Percentiles rank a stretch among this genome's conserved stretches.
Conservation (phyloP, 2,329 filamentous ascomycete genomes). For the Pseudocercospora ulei region DNA sequence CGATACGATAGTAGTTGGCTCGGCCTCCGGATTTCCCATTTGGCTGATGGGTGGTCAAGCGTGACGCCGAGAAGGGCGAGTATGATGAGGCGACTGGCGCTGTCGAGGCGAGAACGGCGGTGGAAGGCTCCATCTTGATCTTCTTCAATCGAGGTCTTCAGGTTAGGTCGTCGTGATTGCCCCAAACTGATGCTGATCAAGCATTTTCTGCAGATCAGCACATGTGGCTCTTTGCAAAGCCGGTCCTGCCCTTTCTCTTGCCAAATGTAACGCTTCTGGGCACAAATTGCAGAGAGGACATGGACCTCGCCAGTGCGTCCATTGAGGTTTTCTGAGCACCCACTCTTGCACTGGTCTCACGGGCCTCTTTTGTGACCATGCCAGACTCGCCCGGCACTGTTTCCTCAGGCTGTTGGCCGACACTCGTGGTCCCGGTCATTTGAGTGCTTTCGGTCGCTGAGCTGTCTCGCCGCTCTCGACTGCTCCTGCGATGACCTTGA, state of each 20-base stretch:
- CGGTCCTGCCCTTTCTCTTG: constrained; percentile 22
- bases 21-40: constrained; percentile 25
- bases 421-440: constrained; percentile 22
- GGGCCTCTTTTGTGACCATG: neutral
- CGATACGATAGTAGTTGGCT: constrained; percentile 27
- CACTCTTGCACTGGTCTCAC: too few species aligned
- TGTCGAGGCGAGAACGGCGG: constrained; percentile 1
- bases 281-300: constrained; percentile 24
- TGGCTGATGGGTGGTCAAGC: constrained; percentile 25
- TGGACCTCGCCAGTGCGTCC: constrained; percentile 20
- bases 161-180: too few species aligned
- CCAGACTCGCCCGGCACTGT: constrained; percentile 2
- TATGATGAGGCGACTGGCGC: constrained; percentile 5
- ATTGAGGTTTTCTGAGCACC: too few species aligned
- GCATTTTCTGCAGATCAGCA: too few species aligned
- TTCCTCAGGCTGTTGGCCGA: constrained; percentile 15
- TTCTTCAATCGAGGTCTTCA: too few species aligned
- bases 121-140: neutral
- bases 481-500: constrained; percentile 31
- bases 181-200: too few species aligned
- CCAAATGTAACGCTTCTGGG: constrained; percentile 24
- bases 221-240: constrained; percentile 25
- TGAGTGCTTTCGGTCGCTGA: constrained; percentile 21
- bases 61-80: constrained; percentile 10
- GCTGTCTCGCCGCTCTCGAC: constrained; percentile 24